Conservation (phyloP, 2,329 filamentous ascomycete species). For the Capronia epimyces region DNA sequence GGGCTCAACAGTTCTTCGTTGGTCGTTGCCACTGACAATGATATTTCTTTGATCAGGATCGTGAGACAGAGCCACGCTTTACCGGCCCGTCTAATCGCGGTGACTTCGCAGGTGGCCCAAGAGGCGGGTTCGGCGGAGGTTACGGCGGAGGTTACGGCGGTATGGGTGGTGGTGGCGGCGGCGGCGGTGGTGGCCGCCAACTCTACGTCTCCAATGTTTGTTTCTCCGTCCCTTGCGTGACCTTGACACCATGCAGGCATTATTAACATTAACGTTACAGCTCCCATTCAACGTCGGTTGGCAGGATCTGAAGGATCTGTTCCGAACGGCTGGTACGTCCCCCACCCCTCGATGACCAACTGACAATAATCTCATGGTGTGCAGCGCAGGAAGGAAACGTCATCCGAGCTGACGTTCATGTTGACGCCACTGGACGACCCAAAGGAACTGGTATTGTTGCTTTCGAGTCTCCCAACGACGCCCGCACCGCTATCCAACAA, state of each 20-base stretch:
- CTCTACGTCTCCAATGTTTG: conserved; percentile 98
- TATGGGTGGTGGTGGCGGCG: conserved; percentile 45
- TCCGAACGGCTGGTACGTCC: conserved; percentile 88
- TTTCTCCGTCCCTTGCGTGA: conserved; percentile 42
- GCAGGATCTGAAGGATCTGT: conserved; percentile 98
- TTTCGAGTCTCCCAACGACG: conserved; percentile 91
- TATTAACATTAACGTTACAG: conserved; percentile 51
- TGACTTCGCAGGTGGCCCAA: conserved; percentile 57
- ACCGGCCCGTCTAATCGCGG: conserved; percentile 67
- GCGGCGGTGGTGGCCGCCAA: conserved; percentile 65
- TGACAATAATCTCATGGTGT: conserved; percentile 22
- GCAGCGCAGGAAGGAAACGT: conserved; percentile 62
- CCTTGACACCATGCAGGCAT: conserved; percentile 31
- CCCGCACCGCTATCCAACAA: conserved; percentile 89
- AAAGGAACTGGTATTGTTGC: conserved; percentile 97
- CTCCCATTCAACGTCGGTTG: conserved; percentile 96
- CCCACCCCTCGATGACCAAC: conserved; percentile 19
- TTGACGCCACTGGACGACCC: conserved; percentile 82
- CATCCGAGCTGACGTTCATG: conserved; percentile 90
- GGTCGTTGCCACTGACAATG: not conserved
- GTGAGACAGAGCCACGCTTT: conserved; percentile 95
- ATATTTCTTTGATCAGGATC: conserved; percentile 59
- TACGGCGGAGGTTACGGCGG: conserved; percentile 49
- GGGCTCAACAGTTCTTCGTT: not conserved
- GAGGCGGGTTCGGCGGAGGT: conserved; percentile 54